Conservation (phyloP, 345 rosid genomes). For the Geranium rotundifolium region DNA sequence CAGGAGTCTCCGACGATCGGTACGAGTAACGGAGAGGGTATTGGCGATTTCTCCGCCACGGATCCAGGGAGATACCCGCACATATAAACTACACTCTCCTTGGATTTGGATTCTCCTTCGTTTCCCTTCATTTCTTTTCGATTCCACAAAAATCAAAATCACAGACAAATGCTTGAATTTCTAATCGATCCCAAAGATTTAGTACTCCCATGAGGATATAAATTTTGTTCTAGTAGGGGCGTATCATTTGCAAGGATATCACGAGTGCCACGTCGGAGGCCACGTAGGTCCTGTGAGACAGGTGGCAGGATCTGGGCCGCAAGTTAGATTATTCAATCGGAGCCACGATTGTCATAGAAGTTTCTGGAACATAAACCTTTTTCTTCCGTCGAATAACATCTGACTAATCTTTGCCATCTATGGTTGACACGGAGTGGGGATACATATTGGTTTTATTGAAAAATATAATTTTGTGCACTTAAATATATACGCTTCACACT, state of each 20-base stretch:
- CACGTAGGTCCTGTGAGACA: constrained; percentile 10
- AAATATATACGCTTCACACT: too few species aligned
- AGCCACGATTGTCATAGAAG: constrained; percentile 23
- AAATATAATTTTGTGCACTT: too few species aligned
- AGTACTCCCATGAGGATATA: background rate
- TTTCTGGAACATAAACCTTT: constrained; percentile 32
- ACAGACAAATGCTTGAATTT: background rate
- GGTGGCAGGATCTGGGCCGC: constrained; percentile 39
- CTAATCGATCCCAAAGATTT: constrained; percentile 1
- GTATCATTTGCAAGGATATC: constrained; percentile 33
- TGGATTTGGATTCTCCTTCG: constrained; percentile 24
- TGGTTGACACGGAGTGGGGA: background rate
- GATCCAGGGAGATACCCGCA: constrained; percentile 77
- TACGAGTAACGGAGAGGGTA: constrained; percentile 33
- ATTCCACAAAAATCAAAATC: constrained; percentile 1
- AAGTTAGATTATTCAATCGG: constrained; percentile 14
- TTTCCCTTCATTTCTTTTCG: constrained; percentile 9
- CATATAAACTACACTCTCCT: constrained; percentile 34
- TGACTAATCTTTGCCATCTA: background rate
- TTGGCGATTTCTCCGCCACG: constrained; percentile 51
- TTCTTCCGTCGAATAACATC: background rate
- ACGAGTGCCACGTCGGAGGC: constrained; percentile 45
- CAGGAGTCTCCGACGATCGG: constrained; percentile 39
- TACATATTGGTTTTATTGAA: too few species aligned
- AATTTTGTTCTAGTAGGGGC: background rate